Evolutionary conservation across 495 filamentous ascomycete species (phyloP).

Genomic region (Penicillium maclennaniae): DNA sequence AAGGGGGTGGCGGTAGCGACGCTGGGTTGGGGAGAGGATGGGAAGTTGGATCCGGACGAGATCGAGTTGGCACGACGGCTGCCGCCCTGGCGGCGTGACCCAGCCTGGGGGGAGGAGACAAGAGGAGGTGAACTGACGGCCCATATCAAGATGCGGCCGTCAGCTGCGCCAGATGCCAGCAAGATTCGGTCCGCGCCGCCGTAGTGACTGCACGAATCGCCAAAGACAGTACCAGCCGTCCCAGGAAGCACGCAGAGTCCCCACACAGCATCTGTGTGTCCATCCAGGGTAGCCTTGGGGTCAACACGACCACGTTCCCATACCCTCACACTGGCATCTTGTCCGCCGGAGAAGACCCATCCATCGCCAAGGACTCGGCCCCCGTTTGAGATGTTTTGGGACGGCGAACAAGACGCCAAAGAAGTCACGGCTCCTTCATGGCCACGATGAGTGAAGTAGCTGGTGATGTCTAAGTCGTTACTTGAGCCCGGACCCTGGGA

Average conservation of each 20-base stretch:
- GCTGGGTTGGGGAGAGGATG: slow-evolving; percentile 83
- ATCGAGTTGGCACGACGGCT: slow-evolving; percentile 84
- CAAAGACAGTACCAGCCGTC: slow-evolving; percentile 72
- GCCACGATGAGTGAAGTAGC: slow-evolving; percentile 92
- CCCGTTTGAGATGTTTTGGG: slow-evolving; percentile 81
- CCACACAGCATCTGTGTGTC: slow-evolving; percentile 95
- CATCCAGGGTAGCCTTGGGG: slow-evolving; percentile 90
- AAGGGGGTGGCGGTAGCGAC: slow-evolving; percentile 67
- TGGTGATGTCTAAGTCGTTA: slow-evolving; percentile 83
- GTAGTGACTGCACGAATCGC: slow-evolving; percentile 59
- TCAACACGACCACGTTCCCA: slow-evolving; percentile 94
- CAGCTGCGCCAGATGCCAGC: slow-evolving; percentile 86
- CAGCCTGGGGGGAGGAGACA: slow-evolving; percentile 71
- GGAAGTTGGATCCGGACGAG: slow-evolving; percentile 85
- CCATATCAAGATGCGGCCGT: slow-evolving; percentile 92
- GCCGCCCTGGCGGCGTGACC: slow-evolving; percentile 63
- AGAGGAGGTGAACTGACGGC: slow-evolving; percentile 89
- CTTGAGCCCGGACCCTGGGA: slow-evolving; percentile 46
- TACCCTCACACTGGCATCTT: slow-evolving; percentile 86
- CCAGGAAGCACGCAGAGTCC: slow-evolving; percentile 90
- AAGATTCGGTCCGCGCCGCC: slow-evolving; percentile 80
- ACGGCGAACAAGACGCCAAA: slow-evolving; percentile 78
- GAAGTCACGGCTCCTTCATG: slow-evolving; percentile 87
- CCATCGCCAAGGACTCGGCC: slow-evolving; percentile 83
- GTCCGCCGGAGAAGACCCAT: slow-evolving; percentile 96